Evolutionary conservation across 2,329 filamentous ascomycete genomes (phyloP), one percentile per base, ranked within the genome.

Genomic region (Podosphaera xanthii): DNA sequence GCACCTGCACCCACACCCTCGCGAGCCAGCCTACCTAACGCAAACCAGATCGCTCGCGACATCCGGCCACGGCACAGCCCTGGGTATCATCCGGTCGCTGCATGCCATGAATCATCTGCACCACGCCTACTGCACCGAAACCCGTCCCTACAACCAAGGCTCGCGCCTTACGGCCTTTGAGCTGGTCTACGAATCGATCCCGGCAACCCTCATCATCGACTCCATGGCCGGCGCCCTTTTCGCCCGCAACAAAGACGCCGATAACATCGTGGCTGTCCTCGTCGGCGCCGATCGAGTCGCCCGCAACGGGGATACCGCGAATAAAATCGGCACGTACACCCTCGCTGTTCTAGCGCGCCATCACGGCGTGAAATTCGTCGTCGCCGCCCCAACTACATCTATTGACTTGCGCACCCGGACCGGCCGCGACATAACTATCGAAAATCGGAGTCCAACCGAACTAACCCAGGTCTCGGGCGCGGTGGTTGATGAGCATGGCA

Each of bases 251-350:
- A 82, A 82, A 64, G 73, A 76, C 31, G 72, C 76, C 44, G 77
- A 82, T 67, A 82, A 83, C 66, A 86, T 98, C 61, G 79, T 81
- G 4, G 91, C 89, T 4, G 87, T 98, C 58, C 84, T 98, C 36
- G 92, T 98, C 0, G 92, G 92, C 35, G 92, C 92, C 2, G 92
- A 98, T 70, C 82, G 92, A 60, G 92, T 98, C 12, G 92, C 91
- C 38, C 86, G 89, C 57, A 98, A 98, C 67, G 92, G 92, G 36
- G 92, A 98, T 72, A 97, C 92, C 0, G 92, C 92, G 59, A 98
- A 98, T 75, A 98, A 98, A 75, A 94, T 98, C 62, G 92, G 92
- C 58, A 98, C 92, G 0, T 97, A 98, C 70, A 79, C 84, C 59
- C 78, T 98, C 3, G 89, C 92, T 2, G 89, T 97, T n/a, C 77